Base-by-base conservation (phyloP, 441 rosid species). In the Cnidoscolus chayamansa region DNA sequence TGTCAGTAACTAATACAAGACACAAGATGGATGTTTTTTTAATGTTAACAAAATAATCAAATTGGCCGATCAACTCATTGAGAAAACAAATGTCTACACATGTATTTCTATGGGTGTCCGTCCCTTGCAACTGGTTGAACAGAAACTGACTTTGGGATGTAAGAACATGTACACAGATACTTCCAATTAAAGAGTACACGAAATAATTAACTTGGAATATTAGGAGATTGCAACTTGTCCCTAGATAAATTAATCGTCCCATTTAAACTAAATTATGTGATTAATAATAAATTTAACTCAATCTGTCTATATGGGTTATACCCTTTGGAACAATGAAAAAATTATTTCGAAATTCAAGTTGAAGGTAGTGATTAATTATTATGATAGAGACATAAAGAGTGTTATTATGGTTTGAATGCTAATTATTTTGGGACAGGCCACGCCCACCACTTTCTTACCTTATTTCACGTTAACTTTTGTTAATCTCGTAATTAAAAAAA, bases 11-110 rank as follows among this genome's bases (percentile, higher is more conserved):
- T 35, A 35, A 35, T 4, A 35, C 40, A 4, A 2, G 5, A 35
- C 40, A 35, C 40, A 35, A 35, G 3, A 35, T 35, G 40, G 25
- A 25, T 25, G 25, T 25, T 25, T 25, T 25, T 35, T 35, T 35
- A 35, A 4, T 35, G 3, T 35, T 35, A 35, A 35, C 40, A 4
- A 35, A 35, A 35, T 35, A 35, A 35, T 35, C 40, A 35, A 2
- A 35, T 54, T 63, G 77, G 40, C 58, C 19, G 11, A 37, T 62
- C 35, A 37, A 35, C 45, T 49, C 69, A 3, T 1, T 9, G 32
- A 49, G 31, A 58, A 63, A 68, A 48, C 81, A 65, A 31, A 51
- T 64, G 71, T 72, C 64, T 47, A 10, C 7, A 47, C 20, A 17
- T 13, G n/a, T 37, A 20, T 13, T 63, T 25, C 30, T 69, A 17